Evolutionary conservation across 2,329 filamentous ascomycete species (phyloP), one percentile per base, ranked within the genome.

Genomic region (Diplodia intermedia): DNA sequence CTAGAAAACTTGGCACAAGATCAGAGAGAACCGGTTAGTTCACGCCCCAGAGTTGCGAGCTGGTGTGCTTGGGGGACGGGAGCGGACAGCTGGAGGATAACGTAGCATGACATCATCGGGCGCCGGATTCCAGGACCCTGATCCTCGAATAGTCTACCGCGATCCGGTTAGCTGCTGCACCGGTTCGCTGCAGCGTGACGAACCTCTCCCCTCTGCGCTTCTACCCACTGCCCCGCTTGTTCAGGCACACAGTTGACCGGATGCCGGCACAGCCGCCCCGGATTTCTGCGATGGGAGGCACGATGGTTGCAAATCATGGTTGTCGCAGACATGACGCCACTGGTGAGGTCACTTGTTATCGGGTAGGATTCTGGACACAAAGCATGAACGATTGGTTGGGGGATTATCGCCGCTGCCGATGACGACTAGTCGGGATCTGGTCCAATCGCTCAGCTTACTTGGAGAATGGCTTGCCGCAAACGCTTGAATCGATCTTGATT

Each of bases 31-130:
- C 60, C 29, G 29, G 57, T 62, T 62, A 15, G n/a, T 15, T 20
- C 15, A 26, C 43, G 38, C 56, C 56, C 56, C 56, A 57, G 56
- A 53, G 43, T 50, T 50, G 60, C 12, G 26, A 26, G 26, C 26
- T 26, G 26, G 26, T 26, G 26, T 4, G 26, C 4, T 26, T 26
- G 26, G 26, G 26, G 26, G 26, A 4, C 26, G 33, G 54, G n/a
- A 56, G 8, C n/a, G n/a, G 40, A 14, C 14, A 62, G 57, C 60
- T 63, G 60, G 7, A n/a, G 26, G 47, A 63, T 52, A 63, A 52
- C 60, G 60, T 63, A 63, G 29, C 18, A 63, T 63, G 60, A 63
- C 60, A 63, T 63, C 60, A 63, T 63, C 47, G 29, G 43, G 29
- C 43, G 26, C 57, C 26, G 12, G 57, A 49, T 23, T 47, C 43